Percentiles rank a stretch among this genome's conserved stretches.
phyloP scores from a whole-genome alignment of 495 filamentous ascomycete genomes.

The Paragyromitra xinjiangensis region DNA sequence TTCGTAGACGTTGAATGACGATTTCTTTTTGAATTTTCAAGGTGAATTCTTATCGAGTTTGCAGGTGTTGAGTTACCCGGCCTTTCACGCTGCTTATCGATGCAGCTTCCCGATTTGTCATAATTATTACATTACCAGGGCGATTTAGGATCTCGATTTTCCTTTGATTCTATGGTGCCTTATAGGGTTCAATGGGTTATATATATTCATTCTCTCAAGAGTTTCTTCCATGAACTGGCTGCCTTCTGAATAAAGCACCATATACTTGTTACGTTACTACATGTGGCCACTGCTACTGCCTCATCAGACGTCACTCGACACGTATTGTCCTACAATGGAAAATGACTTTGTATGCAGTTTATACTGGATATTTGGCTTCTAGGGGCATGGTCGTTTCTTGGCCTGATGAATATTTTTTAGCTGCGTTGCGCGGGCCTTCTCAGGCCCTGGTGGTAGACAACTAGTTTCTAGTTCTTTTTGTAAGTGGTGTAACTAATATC shows the following conservation, averaged over 20 bases:
- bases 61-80: slow-evolving; percentile 32
- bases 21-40: slow-evolving; percentile 21
- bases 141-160: background rate
- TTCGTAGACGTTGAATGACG: slow-evolving; percentile 31
- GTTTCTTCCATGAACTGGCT: background rate
- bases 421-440: background rate
- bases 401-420: background rate
- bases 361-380: too few relatives aligned
- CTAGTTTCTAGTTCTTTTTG: background rate
- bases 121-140: background rate
- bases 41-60: slow-evolving; percentile 10
- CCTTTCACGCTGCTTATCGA: background rate
- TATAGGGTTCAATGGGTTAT: too few relatives aligned
- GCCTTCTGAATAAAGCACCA: background rate
- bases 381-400: background rate
- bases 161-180: too few relatives aligned
- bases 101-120: slow-evolving; percentile 2
- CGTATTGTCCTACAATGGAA: background rate
- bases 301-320: background rate
- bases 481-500: too few relatives aligned
- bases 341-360: background rate
- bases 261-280: background rate
- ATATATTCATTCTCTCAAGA: background rate
- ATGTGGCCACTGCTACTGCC: background rate
- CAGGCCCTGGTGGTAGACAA: background rate